These are phyloP conservation scores for Abrus pulchellus DNA, from an alignment of 306 rosid species.

Conservation along the genomic window DNA sequence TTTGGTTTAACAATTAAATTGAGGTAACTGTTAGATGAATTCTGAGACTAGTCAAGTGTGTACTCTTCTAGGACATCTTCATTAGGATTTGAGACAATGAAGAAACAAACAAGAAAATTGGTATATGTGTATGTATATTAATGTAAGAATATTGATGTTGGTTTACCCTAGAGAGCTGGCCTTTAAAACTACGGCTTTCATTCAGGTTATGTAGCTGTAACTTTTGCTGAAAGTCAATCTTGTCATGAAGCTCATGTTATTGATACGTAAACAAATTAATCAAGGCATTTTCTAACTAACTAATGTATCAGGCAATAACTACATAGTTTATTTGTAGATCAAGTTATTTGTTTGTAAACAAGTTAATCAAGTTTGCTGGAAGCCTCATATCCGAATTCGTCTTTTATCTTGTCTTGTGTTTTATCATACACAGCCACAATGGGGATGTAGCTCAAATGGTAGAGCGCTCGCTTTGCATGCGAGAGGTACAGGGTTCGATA, in stretches of 20 bases:
- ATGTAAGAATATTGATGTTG: neutral
- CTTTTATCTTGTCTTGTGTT: neutral
- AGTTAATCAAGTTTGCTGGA: neutral
- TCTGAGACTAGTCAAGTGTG: neutral
- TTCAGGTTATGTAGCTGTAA: constrained; percentile 3
- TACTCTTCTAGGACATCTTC: neutral
- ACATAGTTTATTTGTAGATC: no score
- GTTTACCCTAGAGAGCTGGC: neutral
- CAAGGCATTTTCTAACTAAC: neutral
- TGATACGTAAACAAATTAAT: neutral
- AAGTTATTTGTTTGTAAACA: no score
- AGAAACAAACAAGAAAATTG: constrained; percentile 16
- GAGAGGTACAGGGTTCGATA: no score
- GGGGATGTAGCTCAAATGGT: no score
- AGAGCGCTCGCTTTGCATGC: no score
- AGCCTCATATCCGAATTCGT: neutral
- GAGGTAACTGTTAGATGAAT: neutral
- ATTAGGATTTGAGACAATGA: neutral
- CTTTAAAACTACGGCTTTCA: constrained; percentile 12
- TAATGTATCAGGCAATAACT: neutral
- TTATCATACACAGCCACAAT: neutral
- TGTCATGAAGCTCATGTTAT: neutral
- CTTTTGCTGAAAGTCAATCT: neutral
- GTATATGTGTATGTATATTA: neutral
- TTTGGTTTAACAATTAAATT: constrained; percentile 12